phyloP scores from a whole-genome alignment of 805 yeast genomes.

The Phaffomyces opuntiae region DNA sequence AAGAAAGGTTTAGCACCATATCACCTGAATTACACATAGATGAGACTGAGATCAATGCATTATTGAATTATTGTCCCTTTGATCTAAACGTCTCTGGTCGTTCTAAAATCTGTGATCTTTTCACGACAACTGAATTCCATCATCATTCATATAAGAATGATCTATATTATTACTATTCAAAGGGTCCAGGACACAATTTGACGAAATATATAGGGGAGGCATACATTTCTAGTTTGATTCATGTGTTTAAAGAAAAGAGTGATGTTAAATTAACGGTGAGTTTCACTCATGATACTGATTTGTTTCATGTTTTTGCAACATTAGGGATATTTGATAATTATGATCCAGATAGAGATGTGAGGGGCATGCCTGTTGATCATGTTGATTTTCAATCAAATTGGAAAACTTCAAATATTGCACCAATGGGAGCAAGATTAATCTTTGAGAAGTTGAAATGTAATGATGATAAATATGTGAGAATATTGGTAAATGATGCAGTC shows the following conservation, averaged over 20 bases:
- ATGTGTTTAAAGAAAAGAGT: constrained; percentile 31
- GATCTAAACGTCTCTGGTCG: constrained; percentile 42
- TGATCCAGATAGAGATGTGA: background rate
- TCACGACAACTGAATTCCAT: constrained; percentile 43
- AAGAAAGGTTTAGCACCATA: constrained; percentile 21
- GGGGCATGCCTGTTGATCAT: constrained; percentile 29
- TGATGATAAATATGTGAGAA: constrained; percentile 32
- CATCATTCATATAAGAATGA: constrained; percentile 36
- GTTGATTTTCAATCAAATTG: constrained; percentile 40
- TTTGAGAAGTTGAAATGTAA: constrained; percentile 38
- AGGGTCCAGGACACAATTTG: constrained; percentile 42
- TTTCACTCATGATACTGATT: constrained; percentile 52
- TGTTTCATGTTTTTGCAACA: constrained; percentile 42
- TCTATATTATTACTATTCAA: constrained; percentile 36
- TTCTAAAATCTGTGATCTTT: constrained; percentile 25
- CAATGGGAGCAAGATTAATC: constrained; percentile 37
- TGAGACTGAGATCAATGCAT: constrained; percentile 30
- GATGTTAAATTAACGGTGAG: constrained; percentile 34
- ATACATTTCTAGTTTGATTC: constrained; percentile 40
- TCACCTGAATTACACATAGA: constrained; percentile 36
- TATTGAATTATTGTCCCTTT: constrained; percentile 42
- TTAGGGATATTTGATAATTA: constrained; percentile 34
- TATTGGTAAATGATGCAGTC: constrained; percentile 42
- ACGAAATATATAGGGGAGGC: constrained; percentile 37
- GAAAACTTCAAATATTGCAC: constrained; percentile 39